Evolutionary conservation across 2,329 filamentous ascomycete genomes (phyloP).

Genomic region (Penicillium sp.): DNA sequence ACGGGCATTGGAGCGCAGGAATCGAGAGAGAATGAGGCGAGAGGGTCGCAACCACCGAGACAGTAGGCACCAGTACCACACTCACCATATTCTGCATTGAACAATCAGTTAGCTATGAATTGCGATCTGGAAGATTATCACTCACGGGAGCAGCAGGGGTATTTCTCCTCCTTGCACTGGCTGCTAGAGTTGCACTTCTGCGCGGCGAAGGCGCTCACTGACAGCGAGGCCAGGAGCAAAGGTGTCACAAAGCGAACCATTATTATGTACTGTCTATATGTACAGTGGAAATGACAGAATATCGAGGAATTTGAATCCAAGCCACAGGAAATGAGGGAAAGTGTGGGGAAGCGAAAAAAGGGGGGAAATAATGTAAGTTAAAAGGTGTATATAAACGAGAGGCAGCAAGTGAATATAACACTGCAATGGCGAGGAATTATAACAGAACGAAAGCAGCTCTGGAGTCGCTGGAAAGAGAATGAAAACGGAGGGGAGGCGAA

Average conservation of each 20-base stretch:
- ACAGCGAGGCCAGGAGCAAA: slow-evolving; percentile 29
- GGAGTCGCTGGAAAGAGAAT: neutral
- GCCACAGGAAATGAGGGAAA: slow-evolving; percentile 4
- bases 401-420: slow-evolving; percentile 7
- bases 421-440: neutral
- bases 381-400: neutral
- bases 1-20: slow-evolving; percentile 77
- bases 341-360: neutral
- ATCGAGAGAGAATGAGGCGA: slow-evolving; percentile 70
- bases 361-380: neutral
- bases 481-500: slow-evolving; percentile 6
- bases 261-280: slow-evolving; percentile 15
- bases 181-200: slow-evolving; percentile 38
- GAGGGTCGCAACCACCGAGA: slow-evolving; percentile 85
- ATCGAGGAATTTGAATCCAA: slow-evolving; percentile 14
- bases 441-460: neutral
- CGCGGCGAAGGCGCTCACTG: slow-evolving; percentile 27
- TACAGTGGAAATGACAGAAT: slow-evolving; percentile 14
- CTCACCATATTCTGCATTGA: slow-evolving; percentile 67
- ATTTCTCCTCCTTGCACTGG: slow-evolving; percentile 56
- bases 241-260: slow-evolving; percentile 33
- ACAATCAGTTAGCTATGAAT: slow-evolving; percentile 6
- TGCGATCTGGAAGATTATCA: slow-evolving; percentile 18
- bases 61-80: slow-evolving; percentile 93
- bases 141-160: slow-evolving; percentile 75